Percentiles rank a stretch among this genome's conserved stretches.
Evolutionary conservation across 495 filamentous ascomycete species (phyloP).

Genomic region (Coniosporium apollinis): DNA sequence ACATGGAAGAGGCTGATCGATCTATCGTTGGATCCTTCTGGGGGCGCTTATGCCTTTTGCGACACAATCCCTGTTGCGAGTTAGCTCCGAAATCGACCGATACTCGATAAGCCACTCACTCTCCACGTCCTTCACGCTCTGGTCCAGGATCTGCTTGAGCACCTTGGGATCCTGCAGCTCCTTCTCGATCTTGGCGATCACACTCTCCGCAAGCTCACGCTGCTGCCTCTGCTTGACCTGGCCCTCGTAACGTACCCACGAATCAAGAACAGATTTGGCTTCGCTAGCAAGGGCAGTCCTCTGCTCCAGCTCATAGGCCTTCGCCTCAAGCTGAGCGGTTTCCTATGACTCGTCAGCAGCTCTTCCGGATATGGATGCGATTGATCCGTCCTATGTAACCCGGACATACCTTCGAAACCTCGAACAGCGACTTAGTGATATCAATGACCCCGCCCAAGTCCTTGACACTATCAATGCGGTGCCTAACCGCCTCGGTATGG

Average conservation of each 20-base stretch:
- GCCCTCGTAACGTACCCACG: constrained; percentile 94
- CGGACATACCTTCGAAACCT: constrained; percentile 76
- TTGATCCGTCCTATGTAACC: not conserved
- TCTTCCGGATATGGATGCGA: too few species aligned
- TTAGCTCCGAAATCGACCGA: not conserved
- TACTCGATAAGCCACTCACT: constrained; percentile 43
- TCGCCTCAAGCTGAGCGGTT: constrained; percentile 85
- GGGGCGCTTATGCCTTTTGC: constrained; percentile 10
- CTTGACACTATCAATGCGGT: constrained; percentile 80
- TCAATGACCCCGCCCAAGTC: constrained; percentile 88
- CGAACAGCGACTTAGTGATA: constrained; percentile 89
- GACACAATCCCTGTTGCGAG: constrained; percentile 7
- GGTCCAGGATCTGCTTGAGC: constrained; percentile 86
- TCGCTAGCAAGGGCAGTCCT: constrained; percentile 73
- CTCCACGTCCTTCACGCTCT: constrained; percentile 90
- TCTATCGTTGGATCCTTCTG: too few species aligned
- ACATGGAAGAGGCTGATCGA: too few species aligned
- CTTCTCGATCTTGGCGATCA: constrained; percentile 95
- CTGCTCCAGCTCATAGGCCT: constrained; percentile 95
- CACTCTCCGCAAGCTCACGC: constrained; percentile 74
- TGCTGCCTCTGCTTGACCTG: constrained; percentile 98
- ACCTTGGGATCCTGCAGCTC: constrained; percentile 93
- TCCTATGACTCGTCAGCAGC: too few species aligned
- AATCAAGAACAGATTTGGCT: constrained; percentile 90
- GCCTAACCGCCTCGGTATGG: constrained; percentile 88